These are phyloP conservation scores for Sugiyamaella chiloensis DNA, from an alignment of 805 yeast species.

Conservation along the genomic window DNA sequence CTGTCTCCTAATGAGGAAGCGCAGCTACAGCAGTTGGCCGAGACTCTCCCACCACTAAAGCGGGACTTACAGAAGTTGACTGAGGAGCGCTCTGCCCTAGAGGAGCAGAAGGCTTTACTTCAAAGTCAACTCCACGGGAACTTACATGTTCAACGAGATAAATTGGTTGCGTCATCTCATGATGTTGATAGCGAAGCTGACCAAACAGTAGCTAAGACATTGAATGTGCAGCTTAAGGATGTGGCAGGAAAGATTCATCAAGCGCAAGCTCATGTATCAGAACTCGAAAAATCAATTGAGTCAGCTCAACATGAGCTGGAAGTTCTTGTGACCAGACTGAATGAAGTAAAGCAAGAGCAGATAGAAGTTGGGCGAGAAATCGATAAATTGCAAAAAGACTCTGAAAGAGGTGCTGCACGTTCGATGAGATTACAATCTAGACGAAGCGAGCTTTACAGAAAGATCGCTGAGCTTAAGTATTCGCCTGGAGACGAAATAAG, in stretches of 20 bases:
- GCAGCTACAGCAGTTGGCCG: constrained; percentile 38
- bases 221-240: constrained; percentile 24
- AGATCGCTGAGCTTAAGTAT: constrained; percentile 73
- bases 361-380: constrained; percentile 49
- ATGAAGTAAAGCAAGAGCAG: constrained; percentile 57
- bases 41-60: constrained; percentile 40
- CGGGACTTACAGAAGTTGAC: constrained; percentile 41
- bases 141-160: constrained; percentile 50
- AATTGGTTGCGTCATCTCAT: constrained; percentile 27
- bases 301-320: constrained; percentile 25
- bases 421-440: constrained; percentile 57
- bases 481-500: constrained; percentile 79
- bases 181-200: constrained; percentile 2
- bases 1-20: constrained; percentile 49
- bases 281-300: constrained; percentile 18
- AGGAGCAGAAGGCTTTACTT: constrained; percentile 44
- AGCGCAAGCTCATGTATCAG: constrained; percentile 7
- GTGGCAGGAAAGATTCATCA: constrained; percentile 27
- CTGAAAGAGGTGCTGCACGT: constrained; percentile 62
- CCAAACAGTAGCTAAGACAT: constrained; percentile 4
- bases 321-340: constrained; percentile 40
- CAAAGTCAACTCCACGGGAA: constrained; percentile 60
- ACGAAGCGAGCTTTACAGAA: constrained; percentile 67
- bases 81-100: constrained; percentile 42
- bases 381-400: constrained; percentile 57